Base-by-base conservation (phyloP, 2,329 filamentous ascomycete genomes). In the Grosmannia clavigera region DNA sequence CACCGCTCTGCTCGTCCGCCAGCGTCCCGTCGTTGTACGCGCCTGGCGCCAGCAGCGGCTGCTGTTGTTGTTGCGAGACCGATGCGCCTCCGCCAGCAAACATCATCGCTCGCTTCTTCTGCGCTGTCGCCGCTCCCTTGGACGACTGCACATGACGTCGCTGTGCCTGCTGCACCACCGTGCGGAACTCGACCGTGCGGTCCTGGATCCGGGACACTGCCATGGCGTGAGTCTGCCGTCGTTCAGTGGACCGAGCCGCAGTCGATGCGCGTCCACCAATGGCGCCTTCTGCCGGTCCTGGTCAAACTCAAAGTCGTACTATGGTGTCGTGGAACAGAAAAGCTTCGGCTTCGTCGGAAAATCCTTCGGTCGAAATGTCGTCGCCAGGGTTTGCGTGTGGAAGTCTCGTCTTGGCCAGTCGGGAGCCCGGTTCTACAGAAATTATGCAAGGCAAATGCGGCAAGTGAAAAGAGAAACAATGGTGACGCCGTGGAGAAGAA, bases 151-250 rank as follows among this genome's bases (percentile, higher is more conserved):
- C 84, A 68, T 94, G 85, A 64, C 86, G 83, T 70, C 86, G 88
- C 74, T 95, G 90, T 58, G 90, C 88, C 71, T 95, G 90, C 54
- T 83, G 79, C 64, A 97, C 83, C 69, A 97, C 95, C 65, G 91
- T 88, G 72, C 86, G 87, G 81, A 99, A 99, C 80, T 99, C 94
- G 70, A 85, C 82, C 61, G 94, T 99, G 70, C 94, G 90, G 77
- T 99, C 94, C 78, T 99, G 94, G 72, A 97, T 95, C 58, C 91
- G 92, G 62, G 80, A 72, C 70, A 84, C 79, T 61, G 82, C 82
- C 83, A 86, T 86, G 43, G 33, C 38, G 22, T 35, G 33, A 35
- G 33, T 35, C 33, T 31, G 29, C 7, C 4, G 29, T 31, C 29
- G 29, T 31, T 31, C 5, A 16, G 3, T 14, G 40, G 14, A 43